A percentile compares a stretch with the other conserved stretches of the same genome.
Evolutionary conservation across 2,329 filamentous ascomycete species (phyloP).

Genomic region (Pyrenochaeta sp.): DNA sequence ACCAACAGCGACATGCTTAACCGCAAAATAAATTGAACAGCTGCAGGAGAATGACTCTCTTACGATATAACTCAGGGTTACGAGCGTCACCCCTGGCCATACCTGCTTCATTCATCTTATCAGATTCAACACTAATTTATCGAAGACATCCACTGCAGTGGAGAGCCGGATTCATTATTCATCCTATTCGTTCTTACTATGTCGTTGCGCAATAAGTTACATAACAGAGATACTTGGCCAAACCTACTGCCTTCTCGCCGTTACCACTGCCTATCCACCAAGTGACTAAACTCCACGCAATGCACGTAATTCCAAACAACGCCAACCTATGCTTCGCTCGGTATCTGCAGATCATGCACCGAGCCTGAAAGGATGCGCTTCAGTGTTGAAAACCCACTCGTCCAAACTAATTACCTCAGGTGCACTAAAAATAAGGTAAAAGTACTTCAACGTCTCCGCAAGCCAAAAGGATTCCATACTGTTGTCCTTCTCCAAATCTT

Average conservation of each 20-base stretch:
- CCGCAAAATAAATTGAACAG: too few relatives aligned
- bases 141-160: too few relatives aligned
- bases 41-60: too few relatives aligned
- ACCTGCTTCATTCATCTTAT: too few relatives aligned
- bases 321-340: not conserved
- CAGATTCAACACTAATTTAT: too few relatives aligned
- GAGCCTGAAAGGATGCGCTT: conserved; percentile 46
- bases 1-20: too few relatives aligned
- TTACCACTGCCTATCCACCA: not conserved
- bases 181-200: not conserved
- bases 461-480: conserved; percentile 76
- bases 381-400: conserved; percentile 65
- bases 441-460: conserved; percentile 56
- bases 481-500: conserved; percentile 56
- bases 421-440: conserved; percentile 64
- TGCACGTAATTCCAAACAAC: not conserved
- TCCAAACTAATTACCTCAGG: conserved; percentile 65
- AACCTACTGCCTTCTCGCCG: not conserved
- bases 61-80: too few relatives aligned
- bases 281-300: not conserved
- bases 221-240: not conserved
- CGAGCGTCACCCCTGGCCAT: too few relatives aligned
- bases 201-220: not conserved
- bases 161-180: too few relatives aligned
- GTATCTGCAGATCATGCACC: not conserved